phyloP scores from a whole-genome alignment of 2,329 filamentous ascomycete species.

The Fusarium pilosicola region DNA sequence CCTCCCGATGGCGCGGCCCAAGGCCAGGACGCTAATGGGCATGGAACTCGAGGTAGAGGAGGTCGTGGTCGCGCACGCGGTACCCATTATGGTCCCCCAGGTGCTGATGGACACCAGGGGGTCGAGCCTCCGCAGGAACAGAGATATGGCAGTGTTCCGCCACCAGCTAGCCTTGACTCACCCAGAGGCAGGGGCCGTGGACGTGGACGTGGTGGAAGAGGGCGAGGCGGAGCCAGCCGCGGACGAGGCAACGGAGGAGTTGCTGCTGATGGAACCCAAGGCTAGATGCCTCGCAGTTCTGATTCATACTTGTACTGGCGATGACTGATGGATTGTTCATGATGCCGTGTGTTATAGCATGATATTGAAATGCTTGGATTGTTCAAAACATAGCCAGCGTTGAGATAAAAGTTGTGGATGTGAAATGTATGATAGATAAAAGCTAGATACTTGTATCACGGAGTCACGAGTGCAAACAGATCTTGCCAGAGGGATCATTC shows the following conservation, averaged over 20 bases:
- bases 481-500: not conserved
- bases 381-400: slow-evolving; percentile 6
- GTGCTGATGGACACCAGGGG: slow-evolving; percentile 25
- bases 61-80: slow-evolving; percentile 50
- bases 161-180: slow-evolving; percentile 66
- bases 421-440: slow-evolving; percentile 39
- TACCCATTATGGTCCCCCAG: slow-evolving; percentile 36
- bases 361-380: slow-evolving; percentile 11
- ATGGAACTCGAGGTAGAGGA: slow-evolving; percentile 38
- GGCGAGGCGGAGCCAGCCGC: slow-evolving; percentile 49
- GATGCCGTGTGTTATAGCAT: slow-evolving; percentile 9
- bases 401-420: slow-evolving; percentile 8
- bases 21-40: slow-evolving; percentile 45
- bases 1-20: slow-evolving; percentile 44
- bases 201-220: slow-evolving; percentile 54
- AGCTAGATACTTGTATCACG: slow-evolving; percentile 36
- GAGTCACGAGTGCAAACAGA: slow-evolving; percentile 36
- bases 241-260: slow-evolving; percentile 47
- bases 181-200: slow-evolving; percentile 54
- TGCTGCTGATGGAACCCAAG: slow-evolving; percentile 30
- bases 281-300: slow-evolving; percentile 25
- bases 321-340: not conserved
- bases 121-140: slow-evolving; percentile 35
- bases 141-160: slow-evolving; percentile 67
- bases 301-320: not conserved